phyloP scores from a whole-genome alignment of 2,329 filamentous ascomycete species.

The Aspergillus fijiensis region DNA sequence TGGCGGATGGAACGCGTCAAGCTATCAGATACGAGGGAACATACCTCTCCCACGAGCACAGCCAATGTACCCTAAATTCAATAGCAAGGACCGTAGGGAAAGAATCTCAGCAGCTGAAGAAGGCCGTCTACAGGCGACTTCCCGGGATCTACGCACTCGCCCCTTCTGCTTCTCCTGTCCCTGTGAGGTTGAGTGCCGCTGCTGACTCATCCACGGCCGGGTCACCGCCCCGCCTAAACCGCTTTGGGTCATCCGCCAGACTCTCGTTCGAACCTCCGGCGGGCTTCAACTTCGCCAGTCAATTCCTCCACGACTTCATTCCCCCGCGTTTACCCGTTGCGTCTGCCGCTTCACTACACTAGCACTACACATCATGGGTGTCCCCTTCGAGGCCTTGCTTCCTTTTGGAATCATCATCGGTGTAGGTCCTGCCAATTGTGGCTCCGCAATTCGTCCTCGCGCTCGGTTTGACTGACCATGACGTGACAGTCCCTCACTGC shows the following conservation, averaged over 20 bases:
- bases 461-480: slow-evolving; percentile 13
- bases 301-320: slow-evolving; percentile 8
- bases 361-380: slow-evolving; percentile 52
- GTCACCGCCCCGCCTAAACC: slow-evolving; percentile 27
- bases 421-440: slow-evolving; percentile 45
- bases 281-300: slow-evolving; percentile 15
- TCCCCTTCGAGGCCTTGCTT: slow-evolving; percentile 65
- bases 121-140: slow-evolving; percentile 22
- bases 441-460: slow-evolving; percentile 9
- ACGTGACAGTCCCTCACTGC: slow-evolving; percentile 58
- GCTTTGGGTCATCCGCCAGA: slow-evolving; percentile 29
- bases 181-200: slow-evolving; percentile 36
- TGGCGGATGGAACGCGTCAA: slow-evolving; percentile 29
- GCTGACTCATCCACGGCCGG: slow-evolving; percentile 36
- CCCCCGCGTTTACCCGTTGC: slow-evolving; percentile 7
- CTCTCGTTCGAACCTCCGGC: slow-evolving; percentile 25
- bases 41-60: slow-evolving; percentile 16
- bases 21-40: slow-evolving; percentile 9
- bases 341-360: slow-evolving; percentile 1
- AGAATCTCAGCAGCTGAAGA: slow-evolving; percentile 21
- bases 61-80: neutral
- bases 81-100: slow-evolving; percentile 5
- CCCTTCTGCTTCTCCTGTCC: slow-evolving; percentile 33
- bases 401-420: slow-evolving; percentile 64
- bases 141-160: slow-evolving; percentile 32